A percentile compares a stretch with the other conserved stretches of the same genome.
Evolutionary conservation across 805 yeast genomes (phyloP).

Genomic region (Hanseniaspora nectarophila): DNA sequence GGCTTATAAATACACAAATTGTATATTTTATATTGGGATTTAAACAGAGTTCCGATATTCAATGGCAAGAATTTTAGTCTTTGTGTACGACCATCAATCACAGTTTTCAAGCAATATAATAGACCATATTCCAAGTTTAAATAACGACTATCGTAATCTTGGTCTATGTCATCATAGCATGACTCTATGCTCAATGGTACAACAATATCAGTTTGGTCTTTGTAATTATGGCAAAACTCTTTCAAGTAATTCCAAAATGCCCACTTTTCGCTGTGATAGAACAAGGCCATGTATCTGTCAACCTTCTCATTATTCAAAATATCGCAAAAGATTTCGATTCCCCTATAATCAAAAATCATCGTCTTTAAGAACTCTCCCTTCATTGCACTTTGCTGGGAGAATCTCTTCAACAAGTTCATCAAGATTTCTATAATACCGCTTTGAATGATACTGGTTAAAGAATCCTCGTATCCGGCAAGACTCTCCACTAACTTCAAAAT

Average conservation of each 20-base stretch:
- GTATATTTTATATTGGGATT: conserved; percentile 41
- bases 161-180: conserved; percentile 11
- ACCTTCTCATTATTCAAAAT: conserved; percentile 21
- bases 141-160: conserved; percentile 9
- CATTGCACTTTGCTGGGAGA: conserved; percentile 61
- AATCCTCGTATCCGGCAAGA: conserved; percentile 24
- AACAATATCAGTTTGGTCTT: background rate
- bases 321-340: conserved; percentile 23
- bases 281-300: conserved; percentile 27
- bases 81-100: conserved; percentile 59
- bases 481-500: conserved; percentile 48
- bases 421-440: conserved; percentile 49
- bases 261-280: conserved; percentile 19
- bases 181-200: background rate
- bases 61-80: conserved; percentile 34
- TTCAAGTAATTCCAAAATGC: conserved; percentile 26
- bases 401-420: conserved; percentile 55
- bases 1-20: conserved; percentile 56
- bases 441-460: conserved; percentile 48
- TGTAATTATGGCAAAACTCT: conserved; percentile 4
- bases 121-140: conserved; percentile 20
- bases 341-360: conserved; percentile 63
- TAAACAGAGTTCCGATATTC: conserved; percentile 26
- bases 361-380: conserved; percentile 67
- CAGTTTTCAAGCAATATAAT: conserved; percentile 43